These are phyloP conservation scores for Salix viminalis DNA, from an alignment of 345 rosid genomes.

Conservation along the genomic window DNA sequence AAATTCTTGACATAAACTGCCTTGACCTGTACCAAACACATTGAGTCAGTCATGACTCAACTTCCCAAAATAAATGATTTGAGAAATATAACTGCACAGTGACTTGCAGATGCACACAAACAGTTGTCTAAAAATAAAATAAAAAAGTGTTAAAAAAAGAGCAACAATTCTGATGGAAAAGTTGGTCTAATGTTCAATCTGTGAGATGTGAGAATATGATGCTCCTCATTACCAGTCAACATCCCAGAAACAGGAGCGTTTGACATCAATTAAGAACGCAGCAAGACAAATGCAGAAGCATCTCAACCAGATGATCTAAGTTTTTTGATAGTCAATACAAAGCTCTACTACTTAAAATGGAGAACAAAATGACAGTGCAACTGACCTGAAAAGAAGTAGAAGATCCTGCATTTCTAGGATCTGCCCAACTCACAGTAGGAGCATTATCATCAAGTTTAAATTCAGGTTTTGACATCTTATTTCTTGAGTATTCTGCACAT, in stretches of 20 bases:
- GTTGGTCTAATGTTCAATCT: not conserved
- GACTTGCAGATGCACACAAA: no score
- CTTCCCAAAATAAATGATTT: no score
- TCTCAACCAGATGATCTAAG: not conserved
- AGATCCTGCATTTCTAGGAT: slow-evolving; percentile 34
- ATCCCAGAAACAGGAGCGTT: not conserved
- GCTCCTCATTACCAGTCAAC: not conserved
- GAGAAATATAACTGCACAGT: no score
- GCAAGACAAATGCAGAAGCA: not conserved
- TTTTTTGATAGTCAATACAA: not conserved
- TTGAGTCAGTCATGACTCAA: no score
- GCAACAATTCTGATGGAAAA: not conserved
- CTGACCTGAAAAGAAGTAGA: slow-evolving; percentile 30
- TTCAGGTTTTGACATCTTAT: no score
- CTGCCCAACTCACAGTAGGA: slow-evolving; percentile 30
- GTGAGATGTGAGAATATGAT: not conserved
- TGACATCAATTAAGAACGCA: not conserved
- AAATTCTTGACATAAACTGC: no score
- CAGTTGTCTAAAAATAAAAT: no score
- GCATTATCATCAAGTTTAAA: no score
- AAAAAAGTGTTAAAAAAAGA: not conserved
- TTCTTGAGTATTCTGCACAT: no score
- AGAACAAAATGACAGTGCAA: not conserved
- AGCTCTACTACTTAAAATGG: not conserved
- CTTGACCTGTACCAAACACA: no score